phyloP scores from a whole-genome alignment of 768 basidiomycete genomes.

The Leucocoprinus leucothites region DNA sequence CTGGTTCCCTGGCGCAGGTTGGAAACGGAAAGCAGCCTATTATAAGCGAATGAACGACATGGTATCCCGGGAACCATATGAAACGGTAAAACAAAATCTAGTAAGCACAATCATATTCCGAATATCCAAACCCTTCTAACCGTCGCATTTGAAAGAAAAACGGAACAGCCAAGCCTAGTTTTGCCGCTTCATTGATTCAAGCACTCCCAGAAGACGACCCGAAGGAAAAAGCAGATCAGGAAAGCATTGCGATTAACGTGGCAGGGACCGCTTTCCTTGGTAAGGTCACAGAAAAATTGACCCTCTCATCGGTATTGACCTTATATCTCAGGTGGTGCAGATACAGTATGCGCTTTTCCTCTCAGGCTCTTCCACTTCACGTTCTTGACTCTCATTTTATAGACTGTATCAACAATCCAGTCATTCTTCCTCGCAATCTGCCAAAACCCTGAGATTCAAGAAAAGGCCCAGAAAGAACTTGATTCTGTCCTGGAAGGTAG shows the following conservation, averaged over 20 bases:
- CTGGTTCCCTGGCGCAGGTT: slow-evolving; percentile 12
- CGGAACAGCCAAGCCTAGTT: slow-evolving; percentile 3
- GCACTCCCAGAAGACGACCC: neutral
- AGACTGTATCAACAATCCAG: slow-evolving; percentile 28
- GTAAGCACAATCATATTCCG: neutral
- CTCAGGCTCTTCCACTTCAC: neutral
- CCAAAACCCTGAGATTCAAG: slow-evolving; percentile 27
- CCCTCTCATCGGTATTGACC: neutral
- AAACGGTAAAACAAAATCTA: slow-evolving; percentile 4
- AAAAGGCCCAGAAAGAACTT: slow-evolving; percentile 15
- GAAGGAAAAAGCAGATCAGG: neutral
- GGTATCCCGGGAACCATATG: slow-evolving; percentile 5
- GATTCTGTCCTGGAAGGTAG: slow-evolving; percentile 14
- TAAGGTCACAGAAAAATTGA: slow-evolving; percentile 11
- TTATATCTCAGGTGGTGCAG: slow-evolving; percentile 30
- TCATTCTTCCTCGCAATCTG: slow-evolving; percentile 33
- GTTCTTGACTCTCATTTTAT: neutral
- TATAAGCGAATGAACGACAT: neutral
- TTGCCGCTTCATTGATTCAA: slow-evolving; percentile 7
- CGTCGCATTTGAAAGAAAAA: neutral
- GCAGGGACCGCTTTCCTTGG: slow-evolving; percentile 27
- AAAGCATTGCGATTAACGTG: slow-evolving; percentile 5
- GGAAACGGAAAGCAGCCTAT: slow-evolving; percentile 1
- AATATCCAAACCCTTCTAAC: neutral
- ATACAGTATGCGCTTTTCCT: slow-evolving; percentile 27